Percentiles rank a stretch among this genome's conserved stretches.
phyloP scores from a whole-genome alignment of 371 early-diverging fungal species.

The Entomophthora muscae region DNA sequence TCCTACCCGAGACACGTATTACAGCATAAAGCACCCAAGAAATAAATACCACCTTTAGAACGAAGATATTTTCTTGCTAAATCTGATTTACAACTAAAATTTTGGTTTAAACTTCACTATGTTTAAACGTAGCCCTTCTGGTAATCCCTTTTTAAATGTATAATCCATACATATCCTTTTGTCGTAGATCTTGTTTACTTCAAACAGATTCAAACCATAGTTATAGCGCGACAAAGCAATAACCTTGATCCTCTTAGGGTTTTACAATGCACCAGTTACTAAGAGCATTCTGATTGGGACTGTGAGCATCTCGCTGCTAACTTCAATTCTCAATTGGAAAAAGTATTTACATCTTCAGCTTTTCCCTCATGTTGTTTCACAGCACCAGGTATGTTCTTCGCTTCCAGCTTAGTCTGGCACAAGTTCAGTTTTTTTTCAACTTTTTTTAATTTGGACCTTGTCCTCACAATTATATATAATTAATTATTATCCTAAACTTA shows the following conservation, averaged over 20 bases:
- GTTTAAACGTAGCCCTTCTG: background rate
- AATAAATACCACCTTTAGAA: no score
- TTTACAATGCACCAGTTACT: slow-evolving; percentile 1
- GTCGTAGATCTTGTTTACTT: background rate
- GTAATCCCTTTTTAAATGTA: background rate
- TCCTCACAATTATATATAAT: no score
- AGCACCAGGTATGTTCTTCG: background rate
- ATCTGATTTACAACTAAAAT: no score
- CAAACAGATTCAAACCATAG: background rate
- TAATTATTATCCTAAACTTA: no score
- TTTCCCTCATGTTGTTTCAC: background rate
- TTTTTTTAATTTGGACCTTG: no score
- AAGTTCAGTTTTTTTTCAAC: no score
- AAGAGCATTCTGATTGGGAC: background rate
- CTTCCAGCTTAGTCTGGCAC: no score
- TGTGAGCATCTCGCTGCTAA: background rate
- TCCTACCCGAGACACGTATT: no score
- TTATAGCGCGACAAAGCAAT: background rate
- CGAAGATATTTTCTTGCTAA: no score
- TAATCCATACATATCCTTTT: background rate
- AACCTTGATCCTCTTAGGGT: background rate
- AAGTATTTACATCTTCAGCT: background rate
- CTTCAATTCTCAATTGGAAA: background rate
- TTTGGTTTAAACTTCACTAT: no score
- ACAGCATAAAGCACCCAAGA: no score